Percentiles rank a stretch among this genome's conserved stretches.
Conservation (phyloP, 345 rosid genomes). For the Lepidium sativum region DNA sequence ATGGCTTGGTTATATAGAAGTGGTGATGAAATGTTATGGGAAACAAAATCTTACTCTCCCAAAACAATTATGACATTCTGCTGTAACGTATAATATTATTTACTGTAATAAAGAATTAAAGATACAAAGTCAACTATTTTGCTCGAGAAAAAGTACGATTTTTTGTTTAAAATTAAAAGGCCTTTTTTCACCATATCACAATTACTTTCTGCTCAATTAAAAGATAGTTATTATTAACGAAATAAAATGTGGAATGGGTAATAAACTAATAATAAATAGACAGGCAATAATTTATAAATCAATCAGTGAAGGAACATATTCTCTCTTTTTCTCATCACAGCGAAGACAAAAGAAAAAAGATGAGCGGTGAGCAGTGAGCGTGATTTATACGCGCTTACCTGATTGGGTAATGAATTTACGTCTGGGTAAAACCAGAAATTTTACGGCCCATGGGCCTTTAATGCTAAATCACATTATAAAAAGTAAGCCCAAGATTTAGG, state of each 20-base stretch:
- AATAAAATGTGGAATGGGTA: background rate
- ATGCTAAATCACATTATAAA: slow-evolving; percentile 15
- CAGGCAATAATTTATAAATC: background rate
- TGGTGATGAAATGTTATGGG: background rate
- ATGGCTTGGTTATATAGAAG: background rate
- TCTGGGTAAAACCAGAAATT: background rate
- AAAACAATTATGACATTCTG: background rate
- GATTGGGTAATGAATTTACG: background rate
- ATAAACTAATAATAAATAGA: background rate
- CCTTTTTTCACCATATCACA: background rate
- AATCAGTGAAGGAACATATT: slow-evolving; percentile 39
- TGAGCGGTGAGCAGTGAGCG: slow-evolving; percentile 24
- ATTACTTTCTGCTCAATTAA: background rate
- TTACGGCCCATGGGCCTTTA: background rate
- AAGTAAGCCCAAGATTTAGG: background rate
- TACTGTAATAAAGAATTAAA: background rate
- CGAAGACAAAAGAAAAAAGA: background rate
- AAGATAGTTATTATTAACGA: too few relatives aligned
- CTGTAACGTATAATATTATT: background rate
- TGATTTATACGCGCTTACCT: slow-evolving; percentile 36
- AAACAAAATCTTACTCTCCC: background rate
- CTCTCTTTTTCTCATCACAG: slow-evolving; percentile 18
- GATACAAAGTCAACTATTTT: background rate
- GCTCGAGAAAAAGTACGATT: background rate
- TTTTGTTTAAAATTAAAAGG: background rate